These are phyloP conservation scores for Aureobasidium vineae DNA, from an alignment of 2,329 filamentous ascomycete genomes.

Conservation along the genomic window DNA sequence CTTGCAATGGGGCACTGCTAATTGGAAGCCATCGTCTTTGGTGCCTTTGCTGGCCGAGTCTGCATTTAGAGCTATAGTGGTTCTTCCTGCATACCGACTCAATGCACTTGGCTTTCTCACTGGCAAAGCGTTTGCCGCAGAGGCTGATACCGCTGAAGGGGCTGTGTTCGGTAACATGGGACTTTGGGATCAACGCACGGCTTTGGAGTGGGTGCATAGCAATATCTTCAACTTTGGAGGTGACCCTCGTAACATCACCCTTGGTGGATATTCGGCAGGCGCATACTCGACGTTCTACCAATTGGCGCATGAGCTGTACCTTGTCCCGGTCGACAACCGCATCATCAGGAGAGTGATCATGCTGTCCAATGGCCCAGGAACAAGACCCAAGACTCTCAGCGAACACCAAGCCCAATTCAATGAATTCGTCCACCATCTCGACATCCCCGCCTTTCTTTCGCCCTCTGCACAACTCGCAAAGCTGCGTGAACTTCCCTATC, in stretches of 20 bases:
- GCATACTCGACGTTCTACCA: conserved; percentile 58
- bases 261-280: conserved; percentile 58
- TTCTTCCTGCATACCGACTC: conserved; percentile 57
- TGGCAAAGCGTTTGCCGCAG: conserved; percentile 49
- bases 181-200: conserved; percentile 58
- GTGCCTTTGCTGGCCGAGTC: conserved; percentile 51
- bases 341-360: conserved; percentile 55
- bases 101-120: conserved; percentile 58
- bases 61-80: conserved; percentile 50
- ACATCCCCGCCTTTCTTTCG: conserved; percentile 44
- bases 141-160: conserved; percentile 29
- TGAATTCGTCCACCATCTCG: conserved; percentile 47
- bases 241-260: conserved; percentile 50
- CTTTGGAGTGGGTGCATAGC: conserved; percentile 56
- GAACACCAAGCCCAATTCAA: conserved; percentile 55
- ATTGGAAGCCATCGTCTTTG: conserved; percentile 43
- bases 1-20: conserved; percentile 56
- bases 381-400: conserved; percentile 51
- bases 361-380: conserved; percentile 55
- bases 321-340: conserved; percentile 43
- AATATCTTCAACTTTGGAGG: conserved; percentile 39
- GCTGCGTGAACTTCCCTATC: conserved; percentile 44
- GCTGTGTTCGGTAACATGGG: conserved; percentile 52
- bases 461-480: conserved; percentile 47
- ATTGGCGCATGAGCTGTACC: conserved; percentile 54